Evolutionary conservation across 2,329 filamentous ascomycete genomes (phyloP).

Genomic region (Trichoderma cornu-damae): DNA sequence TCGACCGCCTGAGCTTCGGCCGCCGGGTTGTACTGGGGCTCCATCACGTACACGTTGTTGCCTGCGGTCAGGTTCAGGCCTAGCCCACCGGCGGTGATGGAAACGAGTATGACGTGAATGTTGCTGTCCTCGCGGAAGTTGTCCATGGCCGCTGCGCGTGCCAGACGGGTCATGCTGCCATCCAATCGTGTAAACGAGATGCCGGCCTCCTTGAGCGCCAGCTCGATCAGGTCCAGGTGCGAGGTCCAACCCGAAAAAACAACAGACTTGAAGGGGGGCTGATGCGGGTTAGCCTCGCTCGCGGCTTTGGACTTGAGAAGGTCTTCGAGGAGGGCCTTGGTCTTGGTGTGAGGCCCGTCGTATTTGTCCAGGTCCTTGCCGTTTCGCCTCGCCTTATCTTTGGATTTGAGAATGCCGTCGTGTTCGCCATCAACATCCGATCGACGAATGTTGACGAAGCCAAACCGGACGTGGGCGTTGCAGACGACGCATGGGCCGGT

Average conservation of each 20-base stretch:
- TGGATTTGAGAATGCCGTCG: slow-evolving; percentile 43
- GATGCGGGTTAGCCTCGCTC: slow-evolving; percentile 54
- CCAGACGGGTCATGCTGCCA: slow-evolving; percentile 74
- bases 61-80: slow-evolving; percentile 89
- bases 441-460: slow-evolving; percentile 64
- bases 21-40: slow-evolving; percentile 98
- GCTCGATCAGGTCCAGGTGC: slow-evolving; percentile 85
- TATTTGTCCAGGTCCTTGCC: slow-evolving; percentile 65
- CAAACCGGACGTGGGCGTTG: slow-evolving; percentile 55
- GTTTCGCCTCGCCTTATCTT: slow-evolving; percentile 25
- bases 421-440: slow-evolving; percentile 54
- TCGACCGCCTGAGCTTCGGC: slow-evolving; percentile 97
- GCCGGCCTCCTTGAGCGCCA: slow-evolving; percentile 63
- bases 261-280: slow-evolving; percentile 83
- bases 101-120: slow-evolving; percentile 80
- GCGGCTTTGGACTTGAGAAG: slow-evolving; percentile 60
- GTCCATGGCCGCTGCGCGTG: slow-evolving; percentile 70
- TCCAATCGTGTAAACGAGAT: slow-evolving; percentile 79
- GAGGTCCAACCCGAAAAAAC: slow-evolving; percentile 96
- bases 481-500: slow-evolving; percentile 64
- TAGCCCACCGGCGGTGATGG: slow-evolving; percentile 85
- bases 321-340: slow-evolving; percentile 71
- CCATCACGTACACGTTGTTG: slow-evolving; percentile 95
- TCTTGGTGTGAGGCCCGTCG: slow-evolving; percentile 86
- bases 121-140: slow-evolving; percentile 66